Conservation (phyloP, 768 basidiomycete genomes). For the Guyanaporus albipodus region DNA sequence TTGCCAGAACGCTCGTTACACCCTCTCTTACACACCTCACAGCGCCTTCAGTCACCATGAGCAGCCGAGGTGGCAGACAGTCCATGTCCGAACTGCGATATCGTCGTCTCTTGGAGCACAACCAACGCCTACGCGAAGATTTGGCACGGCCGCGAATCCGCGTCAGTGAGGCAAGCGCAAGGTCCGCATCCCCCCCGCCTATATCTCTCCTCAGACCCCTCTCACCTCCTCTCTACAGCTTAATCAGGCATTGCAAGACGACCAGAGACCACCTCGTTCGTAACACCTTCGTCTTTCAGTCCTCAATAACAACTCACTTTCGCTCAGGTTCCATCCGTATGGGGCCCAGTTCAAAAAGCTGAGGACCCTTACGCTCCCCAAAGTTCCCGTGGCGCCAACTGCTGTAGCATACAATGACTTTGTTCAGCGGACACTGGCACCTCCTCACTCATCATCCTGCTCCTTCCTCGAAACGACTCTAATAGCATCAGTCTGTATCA, state of each 20-base stretch:
- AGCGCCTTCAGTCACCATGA: slow-evolving; percentile 39
- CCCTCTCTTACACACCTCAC: slow-evolving; percentile 1
- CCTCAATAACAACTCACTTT: slow-evolving; percentile 15
- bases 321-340: slow-evolving; percentile 84
- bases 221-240: slow-evolving; percentile 35
- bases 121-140: slow-evolving; percentile 67
- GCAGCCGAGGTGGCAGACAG: slow-evolving; percentile 59
- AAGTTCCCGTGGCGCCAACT: slow-evolving; percentile 43
- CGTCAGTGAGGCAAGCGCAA: slow-evolving; percentile 68
- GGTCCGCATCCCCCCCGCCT: too few relatives aligned
- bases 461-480: too few relatives aligned
- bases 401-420: slow-evolving; percentile 58
- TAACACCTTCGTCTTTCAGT: slow-evolving; percentile 11
- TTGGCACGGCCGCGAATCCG: slow-evolving; percentile 65
- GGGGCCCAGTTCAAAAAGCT: slow-evolving; percentile 90
- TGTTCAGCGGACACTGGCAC: neutral
- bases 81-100: slow-evolving; percentile 82
- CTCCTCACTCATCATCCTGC: neutral
- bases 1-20: neutral
- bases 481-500: slow-evolving; percentile 17
- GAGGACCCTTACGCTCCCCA: slow-evolving; percentile 91
- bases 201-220: neutral
- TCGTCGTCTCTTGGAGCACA: slow-evolving; percentile 73
- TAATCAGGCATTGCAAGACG: slow-evolving; percentile 71
- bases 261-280: slow-evolving; percentile 67